Base-by-base conservation (phyloP, 306 rosid genomes). In the Mimosa bimucronata region DNA sequence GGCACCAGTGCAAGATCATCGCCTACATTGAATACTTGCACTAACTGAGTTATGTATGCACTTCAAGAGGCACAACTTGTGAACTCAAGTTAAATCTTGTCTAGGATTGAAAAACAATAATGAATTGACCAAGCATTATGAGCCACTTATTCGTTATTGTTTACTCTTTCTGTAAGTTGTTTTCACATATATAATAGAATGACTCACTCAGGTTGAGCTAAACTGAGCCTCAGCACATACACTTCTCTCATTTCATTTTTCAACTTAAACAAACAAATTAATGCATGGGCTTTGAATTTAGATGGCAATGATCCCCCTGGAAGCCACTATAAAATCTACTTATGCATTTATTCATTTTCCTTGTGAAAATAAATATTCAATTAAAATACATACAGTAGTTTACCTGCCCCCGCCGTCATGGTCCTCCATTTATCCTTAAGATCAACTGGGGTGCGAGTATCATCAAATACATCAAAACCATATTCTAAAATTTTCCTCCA, bases 401-500 rank as follows among this genome's bases (percentile, higher is more conserved):
- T 77, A 86, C 89, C 87, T 87, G 81, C n/a, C 79, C 75, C 75
- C 74, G 81, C 48, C 53, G 9, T 34, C 14, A 83, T 75, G 31
- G 62, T 84, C 83, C 80, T 91, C 97, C 97, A 94, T 77, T 94
- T 94, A 83, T 94, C 97, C 87, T 88, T 92, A n/a, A 87, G 90
- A 80, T 87, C 90, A 73, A 19, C 25, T 18, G 86, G 87, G 66
- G 85, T 74, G 29, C 86, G 88, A 64, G 83, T 82, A 18, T 52
- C 25, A 25, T 87, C 83, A 82, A 87, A 87, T 64, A 82, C 75
- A 48, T 48, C 53, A 21, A 45, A 12, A 58, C 88, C 90, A 66
- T 44, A 79, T 71, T 84, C 88, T 60, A 87, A 79, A 58, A 87
- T 84, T 87, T 75, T 79, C 62, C 53, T 81, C 90, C 90, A 84